Percentiles rank a stretch among this genome's conserved stretches.
These are phyloP conservation scores for Borovskyia barvae DNA, from an alignment of 208 protist genomes.

Conservation along the genomic window DNA sequence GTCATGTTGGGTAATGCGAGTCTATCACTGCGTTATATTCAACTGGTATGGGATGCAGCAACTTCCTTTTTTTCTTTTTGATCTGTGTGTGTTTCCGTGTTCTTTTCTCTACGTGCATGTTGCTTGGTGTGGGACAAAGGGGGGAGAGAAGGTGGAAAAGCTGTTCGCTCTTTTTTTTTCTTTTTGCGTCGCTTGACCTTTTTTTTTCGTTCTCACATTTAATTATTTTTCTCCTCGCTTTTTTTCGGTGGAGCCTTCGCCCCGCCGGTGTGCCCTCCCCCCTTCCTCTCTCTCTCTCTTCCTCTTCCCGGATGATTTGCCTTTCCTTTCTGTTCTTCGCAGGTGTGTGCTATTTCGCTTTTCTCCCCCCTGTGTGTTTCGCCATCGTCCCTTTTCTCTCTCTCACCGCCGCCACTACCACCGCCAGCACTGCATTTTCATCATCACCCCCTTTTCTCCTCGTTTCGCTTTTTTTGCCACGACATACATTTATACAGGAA, in stretches of 20 bases:
- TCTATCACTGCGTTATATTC: neutral
- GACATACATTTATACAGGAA: neutral
- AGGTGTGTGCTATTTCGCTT: neutral
- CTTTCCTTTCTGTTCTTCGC: no score
- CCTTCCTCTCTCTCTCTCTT: neutral
- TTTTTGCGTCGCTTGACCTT: neutral
- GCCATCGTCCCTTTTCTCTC: neutral
- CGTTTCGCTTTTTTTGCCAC: conserved; percentile 1
- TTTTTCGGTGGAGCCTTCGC: neutral
- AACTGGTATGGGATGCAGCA: neutral
- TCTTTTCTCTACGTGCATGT: conserved; percentile 12
- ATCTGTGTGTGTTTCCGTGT: neutral
- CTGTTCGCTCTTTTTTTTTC: neutral
- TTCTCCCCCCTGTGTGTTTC: neutral
- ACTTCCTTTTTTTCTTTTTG: neutral
- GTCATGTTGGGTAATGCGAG: no score
- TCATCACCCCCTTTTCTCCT: conserved; percentile 5
- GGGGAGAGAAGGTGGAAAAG: no score
- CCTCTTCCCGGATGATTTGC: neutral
- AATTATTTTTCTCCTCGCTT: neutral
- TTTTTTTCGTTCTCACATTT: neutral
- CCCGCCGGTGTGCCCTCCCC: no score
- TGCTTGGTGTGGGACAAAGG: no score
- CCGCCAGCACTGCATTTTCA: no score
- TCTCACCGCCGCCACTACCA: no score